phyloP scores from a whole-genome alignment of 2,329 filamentous ascomycete species.

The Fusarium devonianum region DNA sequence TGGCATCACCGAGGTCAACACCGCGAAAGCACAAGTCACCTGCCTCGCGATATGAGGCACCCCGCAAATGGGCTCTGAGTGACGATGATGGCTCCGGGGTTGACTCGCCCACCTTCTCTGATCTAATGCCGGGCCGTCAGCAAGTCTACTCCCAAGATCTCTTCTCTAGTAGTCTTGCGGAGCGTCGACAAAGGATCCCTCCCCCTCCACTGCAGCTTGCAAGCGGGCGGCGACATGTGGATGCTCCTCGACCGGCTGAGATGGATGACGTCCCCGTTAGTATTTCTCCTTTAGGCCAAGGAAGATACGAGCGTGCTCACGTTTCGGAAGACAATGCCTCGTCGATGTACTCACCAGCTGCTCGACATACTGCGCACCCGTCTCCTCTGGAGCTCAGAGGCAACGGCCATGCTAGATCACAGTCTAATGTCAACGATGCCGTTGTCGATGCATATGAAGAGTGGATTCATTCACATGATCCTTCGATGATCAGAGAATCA shows the following conservation, averaged over 20 bases:
- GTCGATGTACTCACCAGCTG: slow-evolving; percentile 39
- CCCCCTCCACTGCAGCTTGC: slow-evolving; percentile 42
- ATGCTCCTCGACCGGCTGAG: slow-evolving; percentile 16
- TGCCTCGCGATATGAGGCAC: slow-evolving; percentile 1
- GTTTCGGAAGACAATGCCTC: slow-evolving; percentile 27
- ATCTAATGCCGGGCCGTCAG: slow-evolving; percentile 42
- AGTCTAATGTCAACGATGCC: slow-evolving; percentile 29
- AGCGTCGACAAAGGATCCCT: slow-evolving; percentile 41
- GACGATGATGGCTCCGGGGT: slow-evolving; percentile 16
- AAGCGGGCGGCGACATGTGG: slow-evolving; percentile 4
- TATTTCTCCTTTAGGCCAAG: slow-evolving; percentile 42
- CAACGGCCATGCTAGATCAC: slow-evolving; percentile 26
- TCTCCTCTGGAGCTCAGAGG: slow-evolving; percentile 31
- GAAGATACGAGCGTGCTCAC: slow-evolving; percentile 8
- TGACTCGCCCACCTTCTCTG: slow-evolving; percentile 43
- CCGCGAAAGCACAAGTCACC: slow-evolving; percentile 25
- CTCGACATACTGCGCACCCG: slow-evolving; percentile 23
- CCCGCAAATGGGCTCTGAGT: slow-evolving; percentile 14
- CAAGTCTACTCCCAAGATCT: slow-evolving; percentile 22
- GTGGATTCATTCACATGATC: slow-evolving; percentile 38
- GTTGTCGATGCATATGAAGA: slow-evolving; percentile 37
- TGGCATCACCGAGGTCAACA: slow-evolving; percentile 32
- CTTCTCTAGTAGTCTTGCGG: slow-evolving; percentile 38
- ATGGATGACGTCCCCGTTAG: slow-evolving; percentile 31
- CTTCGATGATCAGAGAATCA: slow-evolving; percentile 28